These are phyloP conservation scores for Cardamine resedifolia DNA, from an alignment of 345 rosid species.

Conservation along the genomic window DNA sequence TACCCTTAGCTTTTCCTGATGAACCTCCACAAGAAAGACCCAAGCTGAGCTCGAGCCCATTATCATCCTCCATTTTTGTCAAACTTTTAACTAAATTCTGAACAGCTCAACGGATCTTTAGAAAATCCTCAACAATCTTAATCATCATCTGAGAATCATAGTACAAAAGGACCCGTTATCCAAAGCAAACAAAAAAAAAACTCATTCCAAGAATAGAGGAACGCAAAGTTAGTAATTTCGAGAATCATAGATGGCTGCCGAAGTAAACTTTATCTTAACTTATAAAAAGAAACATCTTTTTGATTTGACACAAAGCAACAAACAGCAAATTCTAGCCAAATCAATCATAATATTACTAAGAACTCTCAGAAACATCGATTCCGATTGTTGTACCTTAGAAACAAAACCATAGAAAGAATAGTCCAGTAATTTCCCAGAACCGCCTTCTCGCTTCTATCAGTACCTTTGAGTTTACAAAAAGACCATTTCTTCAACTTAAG, in stretches of 20 bases:
- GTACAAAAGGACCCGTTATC: neutral
- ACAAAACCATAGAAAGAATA: slow-evolving; percentile 9
- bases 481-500: neutral
- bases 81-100: neutral
- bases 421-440: neutral
- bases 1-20: slow-evolving; percentile 67
- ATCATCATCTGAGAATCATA: slow-evolving; percentile 18
- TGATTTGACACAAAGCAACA: neutral
- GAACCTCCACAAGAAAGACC: slow-evolving; percentile 91
- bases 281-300: neutral
- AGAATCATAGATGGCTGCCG: neutral
- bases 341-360: slow-evolving; percentile 1
- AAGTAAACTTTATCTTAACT: neutral
- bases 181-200: neutral
- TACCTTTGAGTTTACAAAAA: neutral
- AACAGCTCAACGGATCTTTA: slow-evolving; percentile 9
- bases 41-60: slow-evolving; percentile 93
- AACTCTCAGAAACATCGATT: neutral
- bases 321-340: neutral
- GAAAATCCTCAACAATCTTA: slow-evolving; percentile 2
- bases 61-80: slow-evolving; percentile 74
- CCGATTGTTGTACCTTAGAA: slow-evolving; percentile 16
- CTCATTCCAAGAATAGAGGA: neutral
- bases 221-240: neutral
- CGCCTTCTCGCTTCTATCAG: neutral